Evolutionary conservation across 805 yeast genomes (phyloP).

Genomic region (Teunomyces lycoperdinae): DNA sequence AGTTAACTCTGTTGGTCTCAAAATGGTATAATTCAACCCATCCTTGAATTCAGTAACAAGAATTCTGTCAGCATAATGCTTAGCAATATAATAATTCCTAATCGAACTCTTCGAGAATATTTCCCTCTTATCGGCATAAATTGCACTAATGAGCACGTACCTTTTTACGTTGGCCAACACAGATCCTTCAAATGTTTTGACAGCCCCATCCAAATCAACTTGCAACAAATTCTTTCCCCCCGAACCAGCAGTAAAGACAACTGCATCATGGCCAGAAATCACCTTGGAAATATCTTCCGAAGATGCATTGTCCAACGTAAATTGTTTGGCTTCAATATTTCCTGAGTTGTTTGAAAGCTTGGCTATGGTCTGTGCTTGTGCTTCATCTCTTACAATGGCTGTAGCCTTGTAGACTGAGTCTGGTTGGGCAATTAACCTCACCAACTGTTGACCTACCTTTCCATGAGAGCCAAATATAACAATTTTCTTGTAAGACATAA

Average conservation of each 20-base stretch:
- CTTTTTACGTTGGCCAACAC: constrained; percentile 42
- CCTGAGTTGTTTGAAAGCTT: constrained; percentile 30
- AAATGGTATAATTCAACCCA: constrained; percentile 51
- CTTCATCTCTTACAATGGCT: constrained; percentile 44
- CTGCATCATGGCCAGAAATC: constrained; percentile 50
- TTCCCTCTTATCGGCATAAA: constrained; percentile 50
- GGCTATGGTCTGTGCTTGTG: constrained; percentile 42
- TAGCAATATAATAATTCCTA: constrained; percentile 55
- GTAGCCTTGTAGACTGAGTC: constrained; percentile 25
- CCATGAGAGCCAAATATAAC: constrained; percentile 61
- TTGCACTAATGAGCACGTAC: constrained; percentile 54
- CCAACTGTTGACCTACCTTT: constrained; percentile 49
- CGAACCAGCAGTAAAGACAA: constrained; percentile 62
- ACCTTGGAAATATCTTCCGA: constrained; percentile 32
- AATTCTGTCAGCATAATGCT: constrained; percentile 55
- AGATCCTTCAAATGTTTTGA: constrained; percentile 55
- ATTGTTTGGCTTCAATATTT: constrained; percentile 29
- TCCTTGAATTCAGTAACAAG: constrained; percentile 35
- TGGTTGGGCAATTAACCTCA: constrained; percentile 29
- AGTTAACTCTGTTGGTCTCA: constrained; percentile 50
- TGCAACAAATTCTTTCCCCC: constrained; percentile 53
- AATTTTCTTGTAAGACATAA: constrained; percentile 6
- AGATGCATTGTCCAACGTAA: constrained; percentile 36
- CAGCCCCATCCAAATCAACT: constrained; percentile 63
- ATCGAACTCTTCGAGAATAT: constrained; percentile 37